Evolutionary conservation across 1,284 basidiomycete species (phyloP), one percentile per base, ranked within the genome.

Genomic region (Cryptococcus jaspeensis): DNA sequence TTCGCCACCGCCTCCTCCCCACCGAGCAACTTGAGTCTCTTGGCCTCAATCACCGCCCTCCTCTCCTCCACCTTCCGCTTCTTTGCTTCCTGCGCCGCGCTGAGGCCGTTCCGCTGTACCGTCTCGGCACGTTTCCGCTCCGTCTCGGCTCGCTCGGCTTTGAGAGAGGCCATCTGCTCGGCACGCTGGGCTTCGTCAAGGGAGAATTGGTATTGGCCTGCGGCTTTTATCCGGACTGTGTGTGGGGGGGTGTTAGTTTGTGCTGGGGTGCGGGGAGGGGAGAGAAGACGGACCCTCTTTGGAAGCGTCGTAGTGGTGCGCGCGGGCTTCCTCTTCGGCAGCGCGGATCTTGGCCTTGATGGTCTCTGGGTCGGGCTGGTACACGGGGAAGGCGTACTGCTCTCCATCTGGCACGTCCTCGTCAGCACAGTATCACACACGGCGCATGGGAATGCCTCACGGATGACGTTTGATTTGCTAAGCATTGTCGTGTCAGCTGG

Each of bases 141-240:
- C 1, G 94, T 97, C 71, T 93, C 89, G 22, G 82, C 80, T 40
- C 90, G 80, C 12, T 83, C 81, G 8, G 79, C 72, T 45, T 81
- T 83, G 15, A 98, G 76, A 50, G 87, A 86, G 50, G 89, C 87
- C 89, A 93, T 89, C 76, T 96, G 87, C 53, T 79, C 77, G 60
- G 77, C 76, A 36, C 94, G 83, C 32, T 82, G 83, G 57, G 87
- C 85, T 65, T 92, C 89, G 67, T 95, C 90, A 0, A 75, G 82
- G 2, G 90, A 89, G 74, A 98, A 94, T 67, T 89, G 85, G 72
- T 94, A 95, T 77, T 89, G 90, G 0, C 85, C 93, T 0, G 93
- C 92, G 36, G 90, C 94, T 67, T 87, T 87, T n/a, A 87, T 84
- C 8, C 94, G 87, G 11, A 78, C 76, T 76, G 50, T 18, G 13